Evolutionary conservation across 1,284 basidiomycete genomes (phyloP).

Genomic region (Moesziomyces globuligerus): DNA sequence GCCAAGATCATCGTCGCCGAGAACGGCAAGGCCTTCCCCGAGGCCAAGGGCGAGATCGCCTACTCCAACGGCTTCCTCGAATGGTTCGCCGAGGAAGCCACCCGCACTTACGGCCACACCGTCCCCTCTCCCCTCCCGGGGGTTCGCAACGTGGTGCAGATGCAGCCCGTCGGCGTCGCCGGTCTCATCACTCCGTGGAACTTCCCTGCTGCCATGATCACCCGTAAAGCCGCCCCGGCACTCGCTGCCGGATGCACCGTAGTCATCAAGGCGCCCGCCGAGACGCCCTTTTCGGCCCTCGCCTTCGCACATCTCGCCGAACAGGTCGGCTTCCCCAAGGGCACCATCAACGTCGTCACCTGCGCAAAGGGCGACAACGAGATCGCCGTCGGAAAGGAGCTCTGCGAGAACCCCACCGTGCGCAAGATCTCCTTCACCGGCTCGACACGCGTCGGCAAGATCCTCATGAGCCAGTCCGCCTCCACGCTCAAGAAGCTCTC

Average conservation of each 20-base stretch:
- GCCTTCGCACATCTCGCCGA: slow-evolving; percentile 85
- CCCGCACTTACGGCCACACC: slow-evolving; percentile 74
- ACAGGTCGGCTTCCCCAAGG: slow-evolving; percentile 90
- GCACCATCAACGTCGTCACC: slow-evolving; percentile 93
- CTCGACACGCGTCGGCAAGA: slow-evolving; percentile 88
- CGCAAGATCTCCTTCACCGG: slow-evolving; percentile 94
- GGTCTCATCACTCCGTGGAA: slow-evolving; percentile 68
- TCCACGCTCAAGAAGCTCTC: slow-evolving; percentile 87
- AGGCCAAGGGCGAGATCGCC: slow-evolving; percentile 64
- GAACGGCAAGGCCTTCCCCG: slow-evolving; percentile 63
- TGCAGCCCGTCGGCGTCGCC: slow-evolving; percentile 85
- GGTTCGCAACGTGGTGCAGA: slow-evolving; percentile 82
- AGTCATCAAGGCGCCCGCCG: slow-evolving; percentile 93
- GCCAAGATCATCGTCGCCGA: slow-evolving; percentile 66
- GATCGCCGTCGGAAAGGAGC: slow-evolving; percentile 77
- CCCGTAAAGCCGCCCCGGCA: slow-evolving; percentile 86
- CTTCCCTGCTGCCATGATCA: slow-evolving; percentile 72
- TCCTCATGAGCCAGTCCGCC: slow-evolving; percentile 83
- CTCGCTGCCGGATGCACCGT: slow-evolving; percentile 92
- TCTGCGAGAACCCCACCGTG: slow-evolving; percentile 73
- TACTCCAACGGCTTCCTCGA: slow-evolving; percentile 65
- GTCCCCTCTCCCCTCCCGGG: slow-evolving; percentile 81
- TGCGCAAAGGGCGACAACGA: slow-evolving; percentile 80
- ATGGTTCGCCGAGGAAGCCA: slow-evolving; percentile 62
- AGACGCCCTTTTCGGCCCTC: slow-evolving; percentile 92